Evolutionary conservation across 2,329 filamentous ascomycete genomes (phyloP), one percentile per base, ranked within the genome.

Genomic region (Hypoxylon sp.): DNA sequence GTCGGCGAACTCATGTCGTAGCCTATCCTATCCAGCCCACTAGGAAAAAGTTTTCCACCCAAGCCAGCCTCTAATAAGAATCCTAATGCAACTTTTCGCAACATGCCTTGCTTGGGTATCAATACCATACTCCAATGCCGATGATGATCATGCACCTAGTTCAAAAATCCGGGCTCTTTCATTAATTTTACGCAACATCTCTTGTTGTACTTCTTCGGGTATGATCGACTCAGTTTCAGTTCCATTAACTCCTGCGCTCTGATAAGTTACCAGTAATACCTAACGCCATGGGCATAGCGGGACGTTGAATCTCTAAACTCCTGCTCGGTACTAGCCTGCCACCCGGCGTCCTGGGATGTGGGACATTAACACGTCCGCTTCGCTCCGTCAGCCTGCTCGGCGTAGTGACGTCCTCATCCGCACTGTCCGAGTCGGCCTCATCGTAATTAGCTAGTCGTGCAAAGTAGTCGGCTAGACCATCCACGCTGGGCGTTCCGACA

Each of bases 401-500:
- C 35, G 66, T 70, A 3, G 70, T 67, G 13, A 74, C 56, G 11
- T 70, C 74, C 26, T 78, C 73, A 13, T 80, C 76, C 10, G 72
- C 77, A 37, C 80, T 75, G 66, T 83, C 78, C 54, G 75, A 76
- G 72, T 82, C 55, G 78, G 63, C 65, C 19, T 82, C 81, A 2
- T 93, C 91, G 62, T 92, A 91, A 70, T 93, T 87, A 0, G 92
- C 92, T 42, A 97, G 81, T 0, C 94, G 88, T 0, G 91, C 85
- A 78, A 98, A 98, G 79, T 98, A 98, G 75, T 97, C 94, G 1
- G 94, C 92, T 51, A 97, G 80, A 0, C 90, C 80, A 82, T 94
- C 79, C 78, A 93, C 84, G 81, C 89, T 85, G 24, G 88, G 83
- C 67, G 87, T 88, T 14, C 91, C 92, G 1, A 96, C 88, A 39